Conservation (phyloP, 148 eudicot genomes). For the Fagopyrum homotropicum region DNA sequence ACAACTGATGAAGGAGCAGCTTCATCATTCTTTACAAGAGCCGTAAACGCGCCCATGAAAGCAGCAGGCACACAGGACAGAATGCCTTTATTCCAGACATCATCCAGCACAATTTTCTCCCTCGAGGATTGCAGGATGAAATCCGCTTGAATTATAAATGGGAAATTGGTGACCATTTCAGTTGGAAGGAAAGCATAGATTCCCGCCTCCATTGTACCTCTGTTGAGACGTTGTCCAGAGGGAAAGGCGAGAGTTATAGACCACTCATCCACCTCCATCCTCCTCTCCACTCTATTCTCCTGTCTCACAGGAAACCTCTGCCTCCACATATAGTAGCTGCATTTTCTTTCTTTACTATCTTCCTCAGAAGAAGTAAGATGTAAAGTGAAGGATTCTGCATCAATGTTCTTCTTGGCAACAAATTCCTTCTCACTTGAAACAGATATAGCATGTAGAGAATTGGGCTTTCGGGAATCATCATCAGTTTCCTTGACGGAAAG, state of each 20-base stretch:
- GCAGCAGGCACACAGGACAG: conserved; percentile 53
- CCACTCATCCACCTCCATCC: conserved; percentile 61
- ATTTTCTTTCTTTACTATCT: conserved; percentile 25
- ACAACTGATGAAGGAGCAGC: conserved; percentile 38
- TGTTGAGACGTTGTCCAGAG: conserved; percentile 39
- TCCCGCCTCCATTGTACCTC: conserved; percentile 42
- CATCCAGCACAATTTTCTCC: conserved; percentile 55
- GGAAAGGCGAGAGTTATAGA: conserved; percentile 64
- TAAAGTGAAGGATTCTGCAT: conserved; percentile 54
- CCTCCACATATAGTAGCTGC: conserved; percentile 66
- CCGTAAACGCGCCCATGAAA: conserved; percentile 43
- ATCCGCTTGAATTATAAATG: conserved; percentile 66
- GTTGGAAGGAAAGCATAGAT: conserved; percentile 68
- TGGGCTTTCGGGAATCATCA: conserved; percentile 7
- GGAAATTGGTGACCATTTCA: conserved; percentile 63
- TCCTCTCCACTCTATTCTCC: conserved; percentile 39
- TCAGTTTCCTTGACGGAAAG: conserved; percentile 22
- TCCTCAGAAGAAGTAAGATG: conserved; percentile 39
- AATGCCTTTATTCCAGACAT: conserved; percentile 64
- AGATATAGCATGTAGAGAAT: conserved; percentile 40
- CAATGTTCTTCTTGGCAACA: conserved; percentile 31
- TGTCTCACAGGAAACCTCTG: conserved; percentile 53
- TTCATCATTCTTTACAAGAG: conserved; percentile 33
- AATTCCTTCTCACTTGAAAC: conserved; percentile 46
- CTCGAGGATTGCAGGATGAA: conserved; percentile 65